phyloP scores from a whole-genome alignment of 768 basidiomycete species.

The Pholiota microspora region DNA sequence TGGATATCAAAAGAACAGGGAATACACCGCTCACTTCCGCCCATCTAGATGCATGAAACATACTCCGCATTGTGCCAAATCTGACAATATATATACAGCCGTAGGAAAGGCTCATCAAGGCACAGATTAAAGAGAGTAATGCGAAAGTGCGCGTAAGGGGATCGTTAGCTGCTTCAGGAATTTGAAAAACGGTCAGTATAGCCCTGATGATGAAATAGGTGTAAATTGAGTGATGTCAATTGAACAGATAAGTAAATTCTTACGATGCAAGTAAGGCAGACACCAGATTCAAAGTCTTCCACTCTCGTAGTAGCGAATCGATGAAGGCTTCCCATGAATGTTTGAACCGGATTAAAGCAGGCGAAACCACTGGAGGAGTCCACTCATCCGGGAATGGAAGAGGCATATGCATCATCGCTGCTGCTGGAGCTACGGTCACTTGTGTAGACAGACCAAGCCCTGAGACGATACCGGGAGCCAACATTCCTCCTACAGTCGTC shows the following conservation, averaged over 20 bases:
- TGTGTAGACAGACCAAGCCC: conserved; percentile 26
- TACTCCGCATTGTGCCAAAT: conserved; percentile 70
- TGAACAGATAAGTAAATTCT: conserved; percentile 19
- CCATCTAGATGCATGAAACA: conserved; percentile 71
- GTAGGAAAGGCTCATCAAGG: conserved; percentile 68
- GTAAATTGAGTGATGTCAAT: too few relatives aligned
- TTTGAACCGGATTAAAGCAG: conserved; percentile 63
- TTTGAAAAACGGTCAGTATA: conserved; percentile 69
- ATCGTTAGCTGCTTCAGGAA: conserved; percentile 48
- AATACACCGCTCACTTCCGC: conserved; percentile 52
- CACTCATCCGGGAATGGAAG: conserved; percentile 55
- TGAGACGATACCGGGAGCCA: conserved; percentile 22
- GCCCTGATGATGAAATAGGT: too few relatives aligned
- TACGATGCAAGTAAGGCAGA: conserved; percentile 58
- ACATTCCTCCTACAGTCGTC: neutral
- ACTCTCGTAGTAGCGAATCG: conserved; percentile 65
- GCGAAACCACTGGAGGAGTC: conserved; percentile 53
- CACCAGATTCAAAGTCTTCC: conserved; percentile 75
- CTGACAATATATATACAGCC: conserved; percentile 74
- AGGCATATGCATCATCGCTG: conserved; percentile 21
- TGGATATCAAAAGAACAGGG: neutral
- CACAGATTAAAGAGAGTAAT: conserved; percentile 62
- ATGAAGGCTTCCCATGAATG: conserved; percentile 71
- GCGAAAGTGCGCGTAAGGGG: conserved; percentile 62
- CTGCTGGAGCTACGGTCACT: conserved; percentile 18